Evolutionary conservation across 192 early-diverging fungal species (phyloP), one percentile per base, ranked within the genome.

Genomic region (Mortierella alpina): DNA sequence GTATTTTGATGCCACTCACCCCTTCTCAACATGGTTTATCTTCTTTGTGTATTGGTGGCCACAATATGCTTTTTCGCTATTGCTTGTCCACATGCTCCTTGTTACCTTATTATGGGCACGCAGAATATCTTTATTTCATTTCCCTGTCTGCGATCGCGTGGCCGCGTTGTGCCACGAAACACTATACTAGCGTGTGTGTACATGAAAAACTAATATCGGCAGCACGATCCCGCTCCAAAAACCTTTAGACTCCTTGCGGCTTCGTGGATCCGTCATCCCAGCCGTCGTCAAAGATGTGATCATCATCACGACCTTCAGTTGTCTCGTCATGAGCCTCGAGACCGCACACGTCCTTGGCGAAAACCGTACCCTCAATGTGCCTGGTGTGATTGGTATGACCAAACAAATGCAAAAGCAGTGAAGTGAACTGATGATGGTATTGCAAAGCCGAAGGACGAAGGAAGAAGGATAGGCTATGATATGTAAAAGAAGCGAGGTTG

Each of bases 191-290:
- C 31, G 31, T 31, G 31, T 31, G 31, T 31, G 31, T 31, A 31
- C 31, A 31, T 31, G 31, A 31, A 31, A 31, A 31, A 31, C 31
- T 31, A 31, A 31, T 31, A 31, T 31, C 31, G 31, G 31, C 31
- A 57, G 22, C n/a, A 18, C 10, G 55, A 2, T 39, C 41, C 58
- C 20, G 12, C 46, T 23, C 47, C 42, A 9, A 20, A 49, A 48
- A 65, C 47, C 14, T 23, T 53, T 31, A 80, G 77, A 80, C 48
- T 51, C 65, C 42, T 70, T 80, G 7, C 77, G 77, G 31, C 9
- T 80, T 17, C 77, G 77, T 39, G 77, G 77, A 63, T 80, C 77
- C 52, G 77, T 80, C 13, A 80, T 80, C 31, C 77, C 77, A 18
- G 48, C 69, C 10, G 59, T 80, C 20, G 8, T 80, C 22, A 55